Conservation (phyloP, 106 monocot genomes). For the Chionographis japonica region DNA sequence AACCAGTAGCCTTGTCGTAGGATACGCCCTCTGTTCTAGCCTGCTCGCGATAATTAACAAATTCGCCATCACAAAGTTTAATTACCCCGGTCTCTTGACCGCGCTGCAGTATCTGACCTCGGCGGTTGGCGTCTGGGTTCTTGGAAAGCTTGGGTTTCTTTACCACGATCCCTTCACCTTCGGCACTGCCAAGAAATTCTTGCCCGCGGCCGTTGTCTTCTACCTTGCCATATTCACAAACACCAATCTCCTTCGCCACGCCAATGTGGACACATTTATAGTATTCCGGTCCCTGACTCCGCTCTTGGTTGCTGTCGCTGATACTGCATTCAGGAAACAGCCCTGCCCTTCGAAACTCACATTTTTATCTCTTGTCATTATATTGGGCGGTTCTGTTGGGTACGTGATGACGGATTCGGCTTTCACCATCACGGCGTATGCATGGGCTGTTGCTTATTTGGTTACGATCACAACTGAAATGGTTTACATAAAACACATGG, state of each 20-base stretch:
- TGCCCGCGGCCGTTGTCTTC: slow-evolving; percentile 79
- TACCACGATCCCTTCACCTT: slow-evolving; percentile 67
- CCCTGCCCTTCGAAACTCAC: slow-evolving; percentile 85
- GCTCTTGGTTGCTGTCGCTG: slow-evolving; percentile 73
- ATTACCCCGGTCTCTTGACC: slow-evolving; percentile 70
- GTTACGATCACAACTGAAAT: slow-evolving; percentile 85
- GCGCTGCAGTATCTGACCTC: slow-evolving; percentile 78
- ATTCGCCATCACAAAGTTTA: slow-evolving; percentile 77
- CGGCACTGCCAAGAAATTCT: slow-evolving; percentile 71
- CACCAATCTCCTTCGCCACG: slow-evolving; percentile 86
- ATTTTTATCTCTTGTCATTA: slow-evolving; percentile 64
- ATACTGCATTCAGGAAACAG: slow-evolving; percentile 75
- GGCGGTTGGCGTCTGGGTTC: slow-evolving; percentile 62
- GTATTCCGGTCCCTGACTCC: slow-evolving; percentile 85
- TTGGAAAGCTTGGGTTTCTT: slow-evolving; percentile 69
- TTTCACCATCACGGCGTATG: slow-evolving; percentile 76
- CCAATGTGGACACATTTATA: slow-evolving; percentile 92
- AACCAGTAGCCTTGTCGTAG: slow-evolving; percentile 70
- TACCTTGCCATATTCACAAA: slow-evolving; percentile 95
- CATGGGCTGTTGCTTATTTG: slow-evolving; percentile 86
- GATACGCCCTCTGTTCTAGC: slow-evolving; percentile 83
- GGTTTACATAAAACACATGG: slow-evolving; percentile 96
- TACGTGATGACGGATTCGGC: slow-evolving; percentile 78
- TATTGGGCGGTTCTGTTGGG: slow-evolving; percentile 71
- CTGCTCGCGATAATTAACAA: slow-evolving; percentile 90